Conservation (phyloP, 192 early-diverging fungal genomes). For the Coemansia asiatica region DNA sequence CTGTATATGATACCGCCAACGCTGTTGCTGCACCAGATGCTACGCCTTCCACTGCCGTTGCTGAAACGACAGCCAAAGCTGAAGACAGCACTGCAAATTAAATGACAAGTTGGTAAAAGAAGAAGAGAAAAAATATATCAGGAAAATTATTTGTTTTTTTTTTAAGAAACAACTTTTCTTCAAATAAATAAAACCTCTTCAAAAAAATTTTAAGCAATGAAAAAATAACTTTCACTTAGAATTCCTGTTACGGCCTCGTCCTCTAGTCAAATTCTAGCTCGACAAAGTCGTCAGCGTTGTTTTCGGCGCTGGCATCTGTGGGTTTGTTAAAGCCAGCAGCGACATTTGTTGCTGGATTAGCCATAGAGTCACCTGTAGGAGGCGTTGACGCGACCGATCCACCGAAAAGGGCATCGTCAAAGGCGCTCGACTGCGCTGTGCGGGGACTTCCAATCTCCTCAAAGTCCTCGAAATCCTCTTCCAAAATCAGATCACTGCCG, state of each 20-base stretch:
- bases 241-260: too few species aligned
- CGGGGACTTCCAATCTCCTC: conserved; percentile 38
- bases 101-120: too few species aligned
- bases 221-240: not conserved
- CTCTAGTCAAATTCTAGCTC: conserved; percentile 38
- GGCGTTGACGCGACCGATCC: conserved; percentile 25
- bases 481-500: conserved; percentile 3
- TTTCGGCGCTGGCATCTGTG: not conserved
- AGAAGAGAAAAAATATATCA: too few species aligned
- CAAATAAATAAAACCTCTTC: too few species aligned
- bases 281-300: conserved; percentile 37
- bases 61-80: not conserved
- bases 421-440: conserved; percentile 6
- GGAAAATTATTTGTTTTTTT: too few species aligned
- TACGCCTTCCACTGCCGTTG: not conserved
- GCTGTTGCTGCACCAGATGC: not conserved
- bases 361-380: conserved; percentile 5
- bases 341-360: conserved; percentile 2
- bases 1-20: conserved; percentile 20
- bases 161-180: too few species aligned
- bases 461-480: conserved; percentile 44
- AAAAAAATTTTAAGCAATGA: not conserved
- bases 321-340: too few species aligned
- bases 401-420: conserved; percentile 38
- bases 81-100: not conserved